Percentiles rank a stretch among this genome's conserved stretches.
Conservation (phyloP, 1,284 basidiomycete species). For the Ganoderma meredithae region DNA sequence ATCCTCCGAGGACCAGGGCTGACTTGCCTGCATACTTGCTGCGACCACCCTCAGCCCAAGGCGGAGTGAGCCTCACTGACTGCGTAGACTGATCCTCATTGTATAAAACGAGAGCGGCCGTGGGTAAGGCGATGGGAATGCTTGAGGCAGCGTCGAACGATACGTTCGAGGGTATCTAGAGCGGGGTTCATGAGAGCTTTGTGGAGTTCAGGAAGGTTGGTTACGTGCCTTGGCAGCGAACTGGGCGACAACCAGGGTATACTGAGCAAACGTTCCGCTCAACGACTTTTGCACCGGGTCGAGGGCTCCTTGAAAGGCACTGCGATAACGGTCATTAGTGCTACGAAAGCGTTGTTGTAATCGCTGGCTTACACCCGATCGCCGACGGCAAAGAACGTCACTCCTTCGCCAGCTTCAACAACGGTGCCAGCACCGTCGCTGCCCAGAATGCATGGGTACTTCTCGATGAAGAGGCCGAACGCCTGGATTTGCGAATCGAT, state of each 20-base stretch:
- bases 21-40: slow-evolving; percentile 42
- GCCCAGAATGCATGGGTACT: slow-evolving; percentile 57
- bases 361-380: slow-evolving; percentile 60
- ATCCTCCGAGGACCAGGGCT: slow-evolving; percentile 44
- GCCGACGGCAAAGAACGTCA: slow-evolving; percentile 57
- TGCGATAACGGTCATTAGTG: background rate
- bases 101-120: slow-evolving; percentile 32
- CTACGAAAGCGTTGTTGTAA: background rate
- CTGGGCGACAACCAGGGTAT: slow-evolving; percentile 10
- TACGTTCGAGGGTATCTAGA: slow-evolving; percentile 37
- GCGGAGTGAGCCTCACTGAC: slow-evolving; percentile 39
- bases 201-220: background rate
- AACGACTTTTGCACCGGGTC: slow-evolving; percentile 47
- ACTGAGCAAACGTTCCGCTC: slow-evolving; percentile 52
- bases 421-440: slow-evolving; percentile 66
- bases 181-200: too few relatives aligned
- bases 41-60: slow-evolving; percentile 37
- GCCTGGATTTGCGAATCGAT: slow-evolving; percentile 48
- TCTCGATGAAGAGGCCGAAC: slow-evolving; percentile 42
- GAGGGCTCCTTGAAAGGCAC: slow-evolving; percentile 15
- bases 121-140: slow-evolving; percentile 33
- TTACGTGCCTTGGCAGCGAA: slow-evolving; percentile 12
- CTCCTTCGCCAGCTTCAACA: slow-evolving; percentile 58
- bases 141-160: slow-evolving; percentile 34
- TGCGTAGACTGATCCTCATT: slow-evolving; percentile 8